phyloP scores from a whole-genome alignment of 257 asterid genomes.

The Solanum habrochaites region DNA sequence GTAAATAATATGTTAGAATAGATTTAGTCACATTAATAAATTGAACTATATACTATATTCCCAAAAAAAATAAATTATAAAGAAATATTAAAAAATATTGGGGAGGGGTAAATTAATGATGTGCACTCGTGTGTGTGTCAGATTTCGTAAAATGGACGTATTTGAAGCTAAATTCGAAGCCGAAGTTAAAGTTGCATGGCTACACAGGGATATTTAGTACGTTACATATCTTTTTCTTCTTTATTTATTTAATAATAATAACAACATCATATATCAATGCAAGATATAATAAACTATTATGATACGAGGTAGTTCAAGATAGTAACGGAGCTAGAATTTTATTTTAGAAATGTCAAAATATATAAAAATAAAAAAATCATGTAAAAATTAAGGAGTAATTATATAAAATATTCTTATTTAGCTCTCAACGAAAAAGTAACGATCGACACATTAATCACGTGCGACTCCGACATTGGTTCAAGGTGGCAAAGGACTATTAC shows the following conservation, averaged over 20 bases:
- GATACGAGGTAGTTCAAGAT: neutral
- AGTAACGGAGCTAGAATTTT: too few relatives aligned
- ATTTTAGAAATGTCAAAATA: too few relatives aligned
- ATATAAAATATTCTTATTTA: too few relatives aligned
- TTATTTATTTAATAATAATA: neutral
- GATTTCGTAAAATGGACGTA: slow-evolving; percentile 22
- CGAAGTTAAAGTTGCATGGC: slow-evolving; percentile 53
- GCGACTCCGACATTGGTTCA: neutral
- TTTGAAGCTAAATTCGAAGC: slow-evolving; percentile 34
- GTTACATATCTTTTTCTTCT: neutral
- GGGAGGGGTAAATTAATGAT: neutral
- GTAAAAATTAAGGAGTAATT: too few relatives aligned
- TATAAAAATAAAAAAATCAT: too few relatives aligned
- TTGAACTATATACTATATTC: neutral
- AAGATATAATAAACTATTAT: neutral
- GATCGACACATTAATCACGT: too few relatives aligned
- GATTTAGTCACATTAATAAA: neutral
- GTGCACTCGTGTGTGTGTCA: slow-evolving; percentile 75
- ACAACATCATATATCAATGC: neutral
- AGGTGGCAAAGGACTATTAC: neutral
- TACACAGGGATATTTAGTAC: slow-evolving; percentile 14
- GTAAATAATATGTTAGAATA: neutral
- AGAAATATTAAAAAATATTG: neutral
- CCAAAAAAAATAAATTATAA: neutral
- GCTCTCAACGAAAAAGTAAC: too few relatives aligned